Conservation (phyloP, 805 yeast species). For the Blastobotrys terrestris region DNA sequence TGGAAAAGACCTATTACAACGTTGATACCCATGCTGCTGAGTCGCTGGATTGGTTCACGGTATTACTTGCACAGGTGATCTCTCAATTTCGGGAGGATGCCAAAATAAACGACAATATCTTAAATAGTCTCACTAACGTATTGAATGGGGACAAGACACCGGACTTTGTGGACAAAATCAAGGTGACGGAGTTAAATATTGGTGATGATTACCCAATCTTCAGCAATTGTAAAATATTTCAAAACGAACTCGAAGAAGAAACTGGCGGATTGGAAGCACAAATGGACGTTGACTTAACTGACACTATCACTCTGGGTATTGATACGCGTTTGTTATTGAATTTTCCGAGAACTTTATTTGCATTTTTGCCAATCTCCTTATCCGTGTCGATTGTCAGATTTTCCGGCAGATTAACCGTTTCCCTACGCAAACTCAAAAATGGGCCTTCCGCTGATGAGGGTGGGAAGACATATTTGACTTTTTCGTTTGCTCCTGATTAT, state of each 20-base stretch:
- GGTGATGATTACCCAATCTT: constrained; percentile 95
- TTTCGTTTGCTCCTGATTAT: constrained; percentile 89
- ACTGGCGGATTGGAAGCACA: constrained; percentile 64
- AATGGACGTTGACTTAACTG: constrained; percentile 85
- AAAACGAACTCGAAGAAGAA: constrained; percentile 40
- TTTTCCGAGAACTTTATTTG: constrained; percentile 77
- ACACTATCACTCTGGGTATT: constrained; percentile 77
- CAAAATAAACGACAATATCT: constrained; percentile 71
- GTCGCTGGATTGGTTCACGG: constrained; percentile 95
- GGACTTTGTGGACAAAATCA: constrained; percentile 70
- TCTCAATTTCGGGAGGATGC: constrained; percentile 90
- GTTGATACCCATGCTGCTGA: constrained; percentile 84
- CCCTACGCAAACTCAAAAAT: constrained; percentile 29
- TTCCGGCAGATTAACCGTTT: constrained; percentile 81
- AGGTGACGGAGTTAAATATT: constrained; percentile 79
- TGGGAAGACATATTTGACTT: constrained; percentile 59
- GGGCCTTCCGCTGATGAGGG: constrained; percentile 11
- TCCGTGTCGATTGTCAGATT: constrained; percentile 86
- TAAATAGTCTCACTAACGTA: constrained; percentile 67
- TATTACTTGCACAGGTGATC: constrained; percentile 83
- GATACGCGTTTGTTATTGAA: constrained; percentile 75
- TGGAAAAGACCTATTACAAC: constrained; percentile 89
- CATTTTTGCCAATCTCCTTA: constrained; percentile 77
- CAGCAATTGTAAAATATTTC: constrained; percentile 78
- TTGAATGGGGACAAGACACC: constrained; percentile 60